phyloP scores from a whole-genome alignment of 1,139 yeast species.

The Martiniozyma asiatica region DNA sequence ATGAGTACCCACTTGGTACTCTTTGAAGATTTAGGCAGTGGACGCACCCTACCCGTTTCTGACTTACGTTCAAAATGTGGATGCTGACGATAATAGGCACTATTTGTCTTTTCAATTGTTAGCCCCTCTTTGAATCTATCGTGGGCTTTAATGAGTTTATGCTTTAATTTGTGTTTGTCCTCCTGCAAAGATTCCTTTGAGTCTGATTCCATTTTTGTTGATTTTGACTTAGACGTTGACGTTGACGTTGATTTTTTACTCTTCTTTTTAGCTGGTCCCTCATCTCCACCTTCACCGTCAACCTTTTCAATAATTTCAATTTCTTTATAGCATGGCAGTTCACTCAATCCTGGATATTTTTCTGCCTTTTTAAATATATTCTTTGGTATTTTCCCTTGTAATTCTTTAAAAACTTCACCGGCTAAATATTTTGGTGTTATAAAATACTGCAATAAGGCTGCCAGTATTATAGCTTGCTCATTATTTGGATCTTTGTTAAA shows the following conservation, averaged over 20 bases:
- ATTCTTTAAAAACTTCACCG: conserved; percentile 42
- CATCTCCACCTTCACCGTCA: no score
- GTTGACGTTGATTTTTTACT: no score
- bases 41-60: conserved; percentile 28
- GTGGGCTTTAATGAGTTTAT: no score
- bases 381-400: conserved; percentile 18
- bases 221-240: no score
- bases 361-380: conserved; percentile 52
- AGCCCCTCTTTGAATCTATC: conserved; percentile 52
- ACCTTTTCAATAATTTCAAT: no score
- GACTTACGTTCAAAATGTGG: conserved; percentile 19
- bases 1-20: conserved; percentile 64
- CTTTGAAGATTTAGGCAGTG: conserved; percentile 36
- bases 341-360: conserved; percentile 58
- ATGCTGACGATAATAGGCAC: conserved; percentile 23
- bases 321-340: conserved; percentile 40
- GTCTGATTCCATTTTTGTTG: no score
- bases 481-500: no score
- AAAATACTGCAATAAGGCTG: conserved; percentile 65
- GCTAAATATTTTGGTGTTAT: conserved; percentile 79
- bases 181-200: no score
- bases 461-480: conserved; percentile 37
- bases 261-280: no score
- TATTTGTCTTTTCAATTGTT: conserved; percentile 42
- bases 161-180: no score